Conservation (phyloP, 208 protist species). For the Strigomonas galati region DNA sequence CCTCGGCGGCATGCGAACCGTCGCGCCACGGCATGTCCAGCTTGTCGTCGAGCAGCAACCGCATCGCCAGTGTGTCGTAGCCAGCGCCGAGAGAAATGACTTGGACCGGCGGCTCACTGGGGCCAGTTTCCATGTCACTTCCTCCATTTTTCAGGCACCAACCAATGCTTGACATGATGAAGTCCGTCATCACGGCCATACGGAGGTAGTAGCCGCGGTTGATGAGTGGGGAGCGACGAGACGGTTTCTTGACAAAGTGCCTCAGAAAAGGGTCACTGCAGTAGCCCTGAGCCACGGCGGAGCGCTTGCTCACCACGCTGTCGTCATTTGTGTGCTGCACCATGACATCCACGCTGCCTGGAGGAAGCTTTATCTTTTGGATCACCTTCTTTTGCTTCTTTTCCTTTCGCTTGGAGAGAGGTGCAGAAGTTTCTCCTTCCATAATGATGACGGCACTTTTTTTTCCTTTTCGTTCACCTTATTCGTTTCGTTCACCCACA, state of each 20-base stretch:
- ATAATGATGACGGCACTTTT: background rate
- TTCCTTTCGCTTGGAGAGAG: conserved; percentile 40
- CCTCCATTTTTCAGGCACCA: background rate
- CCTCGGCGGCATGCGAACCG: background rate
- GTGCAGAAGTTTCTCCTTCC: background rate
- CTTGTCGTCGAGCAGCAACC: conserved; percentile 24
- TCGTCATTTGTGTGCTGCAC: conserved; percentile 93
- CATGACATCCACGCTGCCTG: conserved; percentile 54
- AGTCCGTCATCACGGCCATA: conserved; percentile 78
- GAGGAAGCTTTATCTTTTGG: conserved; percentile 34
- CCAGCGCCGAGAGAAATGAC: conserved; percentile 86
- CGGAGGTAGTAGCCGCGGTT: conserved; percentile 89
- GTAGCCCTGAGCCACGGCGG: conserved; percentile 71
- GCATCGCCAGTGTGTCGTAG: conserved; percentile 84
- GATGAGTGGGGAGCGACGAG: conserved; percentile 81
- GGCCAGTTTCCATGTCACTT: background rate
- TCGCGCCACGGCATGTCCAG: background rate
- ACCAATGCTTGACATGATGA: conserved; percentile 43
- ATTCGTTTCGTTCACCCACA: too few species aligned
- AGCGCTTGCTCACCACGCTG: conserved; percentile 88
- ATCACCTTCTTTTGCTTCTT: conserved; percentile 53
- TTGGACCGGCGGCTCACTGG: conserved; percentile 32
- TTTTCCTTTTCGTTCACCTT: too few species aligned
- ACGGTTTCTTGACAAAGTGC: conserved; percentile 77
- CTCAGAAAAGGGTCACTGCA: conserved; percentile 73